Evolutionary conservation across 768 basidiomycete species (phyloP).

Genomic region (Tephrocybe sp.): DNA sequence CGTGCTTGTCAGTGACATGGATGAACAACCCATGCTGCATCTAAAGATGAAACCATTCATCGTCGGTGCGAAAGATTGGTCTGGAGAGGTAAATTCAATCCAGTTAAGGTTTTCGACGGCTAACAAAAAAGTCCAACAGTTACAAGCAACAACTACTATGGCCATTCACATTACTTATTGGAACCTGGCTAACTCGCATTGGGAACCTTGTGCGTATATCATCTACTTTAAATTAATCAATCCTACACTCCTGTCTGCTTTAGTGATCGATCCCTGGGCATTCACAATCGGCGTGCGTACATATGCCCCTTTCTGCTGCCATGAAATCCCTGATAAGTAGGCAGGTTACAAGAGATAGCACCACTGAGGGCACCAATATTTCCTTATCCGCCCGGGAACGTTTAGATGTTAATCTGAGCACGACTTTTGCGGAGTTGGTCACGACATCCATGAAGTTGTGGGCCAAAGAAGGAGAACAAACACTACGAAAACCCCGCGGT

Average conservation of each 20-base stretch:
- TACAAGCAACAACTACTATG: slow-evolving; percentile 81
- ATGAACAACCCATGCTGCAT: slow-evolving; percentile 94
- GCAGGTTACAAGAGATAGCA: slow-evolving; percentile 53
- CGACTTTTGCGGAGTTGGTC: slow-evolving; percentile 85
- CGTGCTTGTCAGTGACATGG: slow-evolving; percentile 90
- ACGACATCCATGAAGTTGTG: slow-evolving; percentile 71
- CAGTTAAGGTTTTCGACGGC: not conserved
- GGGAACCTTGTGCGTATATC: slow-evolving; percentile 78
- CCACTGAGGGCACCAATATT: slow-evolving; percentile 51
- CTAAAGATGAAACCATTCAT: slow-evolving; percentile 83
- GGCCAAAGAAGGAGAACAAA: slow-evolving; percentile 68
- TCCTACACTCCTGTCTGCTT: slow-evolving; percentile 1
- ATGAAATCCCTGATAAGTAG: not conserved
- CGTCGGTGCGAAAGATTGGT: slow-evolving; percentile 88
- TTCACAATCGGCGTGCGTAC: slow-evolving; percentile 62
- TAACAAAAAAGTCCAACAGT: slow-evolving; percentile 36
- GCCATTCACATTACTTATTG: slow-evolving; percentile 89
- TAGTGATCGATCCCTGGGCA: slow-evolving; percentile 96
- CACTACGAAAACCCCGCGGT: slow-evolving; percentile 77
- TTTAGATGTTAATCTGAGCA: slow-evolving; percentile 87
- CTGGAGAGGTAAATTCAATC: slow-evolving; percentile 63
- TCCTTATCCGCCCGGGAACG: slow-evolving; percentile 74
- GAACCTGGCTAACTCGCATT: slow-evolving; percentile 96
- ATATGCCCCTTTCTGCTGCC: not conserved
- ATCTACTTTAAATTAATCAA: not conserved